A percentile compares a stretch with the other conserved stretches of the same genome.
phyloP scores from a whole-genome alignment of 805 yeast species.

The Candida fluviatilis region DNA sequence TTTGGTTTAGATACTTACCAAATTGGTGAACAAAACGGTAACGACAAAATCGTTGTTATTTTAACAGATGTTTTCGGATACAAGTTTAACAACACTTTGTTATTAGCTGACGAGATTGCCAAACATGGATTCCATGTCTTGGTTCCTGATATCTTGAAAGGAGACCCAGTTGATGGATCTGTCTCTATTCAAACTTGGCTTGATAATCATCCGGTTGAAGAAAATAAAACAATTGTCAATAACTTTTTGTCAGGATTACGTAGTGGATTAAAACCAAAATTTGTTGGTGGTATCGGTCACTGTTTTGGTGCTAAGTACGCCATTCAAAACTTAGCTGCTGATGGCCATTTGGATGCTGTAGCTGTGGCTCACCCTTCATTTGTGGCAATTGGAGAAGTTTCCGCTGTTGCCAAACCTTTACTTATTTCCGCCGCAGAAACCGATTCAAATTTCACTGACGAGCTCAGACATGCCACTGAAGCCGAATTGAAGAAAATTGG shows the following conservation, averaged over 20 bases:
- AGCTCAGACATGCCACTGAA: conserved; percentile 61
- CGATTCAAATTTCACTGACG: conserved; percentile 61
- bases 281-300: conserved; percentile 63
- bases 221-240: conserved; percentile 45
- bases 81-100: conserved; percentile 49
- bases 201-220: conserved; percentile 45
- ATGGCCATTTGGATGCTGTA: conserved; percentile 37
- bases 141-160: conserved; percentile 71
- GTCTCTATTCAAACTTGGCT: conserved; percentile 43
- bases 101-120: conserved; percentile 68
- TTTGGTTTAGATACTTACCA: conserved; percentile 38
- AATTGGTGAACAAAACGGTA: conserved; percentile 22
- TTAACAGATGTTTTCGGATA: conserved; percentile 70
- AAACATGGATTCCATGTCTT: conserved; percentile 58
- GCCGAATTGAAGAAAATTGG: conserved; percentile 42
- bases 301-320: conserved; percentile 82
- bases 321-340: conserved; percentile 45
- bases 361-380: conserved; percentile 86
- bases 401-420: conserved; percentile 52
- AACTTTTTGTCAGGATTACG: conserved; percentile 44
- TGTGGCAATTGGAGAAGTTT: conserved; percentile 61
- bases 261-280: conserved; percentile 26
- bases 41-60: conserved; percentile 53
- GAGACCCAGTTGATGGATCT: conserved; percentile 28
- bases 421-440: conserved; percentile 70